Percentiles rank a stretch among this genome's conserved stretches.
phyloP scores from a whole-genome alignment of 805 yeast genomes.

The Kodamaea sagamina region DNA sequence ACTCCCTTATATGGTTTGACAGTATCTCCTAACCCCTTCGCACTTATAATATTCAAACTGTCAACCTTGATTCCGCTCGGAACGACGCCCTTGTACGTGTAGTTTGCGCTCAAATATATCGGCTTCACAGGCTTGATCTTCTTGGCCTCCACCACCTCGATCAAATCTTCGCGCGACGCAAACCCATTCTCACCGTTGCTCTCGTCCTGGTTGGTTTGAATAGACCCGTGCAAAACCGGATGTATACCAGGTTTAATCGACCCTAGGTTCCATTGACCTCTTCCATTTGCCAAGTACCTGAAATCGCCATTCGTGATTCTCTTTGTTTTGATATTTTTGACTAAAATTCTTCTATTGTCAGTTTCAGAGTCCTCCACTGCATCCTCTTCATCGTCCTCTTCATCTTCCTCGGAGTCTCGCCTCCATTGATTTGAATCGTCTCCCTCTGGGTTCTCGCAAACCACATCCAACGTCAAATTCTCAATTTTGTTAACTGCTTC shows the following conservation, averaged over 20 bases:
- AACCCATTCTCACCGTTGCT: slow-evolving; percentile 3
- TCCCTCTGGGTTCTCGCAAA: slow-evolving; percentile 16
- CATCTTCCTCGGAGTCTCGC: slow-evolving; percentile 7
- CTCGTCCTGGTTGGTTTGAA: slow-evolving; percentile 26
- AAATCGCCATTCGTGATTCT: slow-evolving; percentile 81
- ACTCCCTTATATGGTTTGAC: slow-evolving; percentile 90
- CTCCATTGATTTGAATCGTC: background rate
- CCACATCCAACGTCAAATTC: slow-evolving; percentile 29
- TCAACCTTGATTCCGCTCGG: slow-evolving; percentile 78
- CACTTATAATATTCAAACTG: slow-evolving; percentile 56
- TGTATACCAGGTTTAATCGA: slow-evolving; percentile 61
- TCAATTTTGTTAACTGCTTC: slow-evolving; percentile 37
- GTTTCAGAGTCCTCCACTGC: slow-evolving; percentile 20
- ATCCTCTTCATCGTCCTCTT: slow-evolving; percentile 4
- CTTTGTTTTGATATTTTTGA: slow-evolving; percentile 51
- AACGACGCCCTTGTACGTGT: slow-evolving; percentile 63
- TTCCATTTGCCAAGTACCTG: slow-evolving; percentile 50
- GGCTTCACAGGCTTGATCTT: slow-evolving; percentile 22
- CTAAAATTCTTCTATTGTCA: slow-evolving; percentile 6
- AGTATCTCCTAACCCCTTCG: slow-evolving; percentile 58
- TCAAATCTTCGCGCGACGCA: slow-evolving; percentile 16
- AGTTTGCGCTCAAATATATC: slow-evolving; percentile 49
- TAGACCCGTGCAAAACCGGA: slow-evolving; percentile 66
- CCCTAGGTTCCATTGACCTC: slow-evolving; percentile 67
- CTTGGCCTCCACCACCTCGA: slow-evolving; percentile 19